A percentile compares a stretch with the other conserved stretches of the same genome.
Conservation (phyloP, 495 filamentous ascomycete species). For the Xylaria longipes region DNA sequence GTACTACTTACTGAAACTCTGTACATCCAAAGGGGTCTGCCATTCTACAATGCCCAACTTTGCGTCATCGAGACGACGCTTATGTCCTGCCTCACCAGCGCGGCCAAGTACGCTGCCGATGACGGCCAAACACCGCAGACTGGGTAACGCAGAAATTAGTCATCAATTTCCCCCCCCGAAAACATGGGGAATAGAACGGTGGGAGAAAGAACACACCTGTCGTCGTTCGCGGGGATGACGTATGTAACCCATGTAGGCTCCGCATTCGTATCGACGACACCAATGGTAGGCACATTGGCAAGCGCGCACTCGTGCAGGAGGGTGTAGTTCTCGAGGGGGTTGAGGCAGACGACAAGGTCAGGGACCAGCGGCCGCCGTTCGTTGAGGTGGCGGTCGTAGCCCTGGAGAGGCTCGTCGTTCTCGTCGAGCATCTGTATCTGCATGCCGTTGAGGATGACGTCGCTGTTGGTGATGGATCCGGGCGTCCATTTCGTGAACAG, state of each 20-base stretch:
- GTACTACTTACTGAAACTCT: constrained; percentile 32
- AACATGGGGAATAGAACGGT: not conserved
- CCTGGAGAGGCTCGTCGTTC: constrained; percentile 67
- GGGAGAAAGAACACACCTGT: constrained; percentile 62
- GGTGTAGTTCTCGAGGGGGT: constrained; percentile 89
- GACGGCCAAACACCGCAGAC: constrained; percentile 77
- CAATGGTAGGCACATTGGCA: constrained; percentile 91
- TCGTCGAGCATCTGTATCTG: constrained; percentile 72
- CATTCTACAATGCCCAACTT: constrained; percentile 65
- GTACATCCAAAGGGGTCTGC: constrained; percentile 51
- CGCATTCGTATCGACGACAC: constrained; percentile 90
- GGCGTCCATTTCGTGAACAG: constrained; percentile 94
- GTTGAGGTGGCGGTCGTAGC: constrained; percentile 67
- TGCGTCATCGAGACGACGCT: constrained; percentile 66
- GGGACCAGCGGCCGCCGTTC: constrained; percentile 73
- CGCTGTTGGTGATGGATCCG: constrained; percentile 89
- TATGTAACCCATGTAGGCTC: constrained; percentile 96
- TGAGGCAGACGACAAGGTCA: constrained; percentile 91
- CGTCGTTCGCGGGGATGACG: constrained; percentile 95
- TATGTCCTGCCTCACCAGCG: constrained; percentile 80
- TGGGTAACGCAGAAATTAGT: constrained; percentile 41
- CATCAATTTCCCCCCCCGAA: not conserved
- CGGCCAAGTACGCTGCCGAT: constrained; percentile 86
- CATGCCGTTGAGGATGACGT: constrained; percentile 78
- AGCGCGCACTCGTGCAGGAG: constrained; percentile 89